Evolutionary conservation across 768 basidiomycete species (phyloP).

Genomic region (Sarcodon aspratus): DNA sequence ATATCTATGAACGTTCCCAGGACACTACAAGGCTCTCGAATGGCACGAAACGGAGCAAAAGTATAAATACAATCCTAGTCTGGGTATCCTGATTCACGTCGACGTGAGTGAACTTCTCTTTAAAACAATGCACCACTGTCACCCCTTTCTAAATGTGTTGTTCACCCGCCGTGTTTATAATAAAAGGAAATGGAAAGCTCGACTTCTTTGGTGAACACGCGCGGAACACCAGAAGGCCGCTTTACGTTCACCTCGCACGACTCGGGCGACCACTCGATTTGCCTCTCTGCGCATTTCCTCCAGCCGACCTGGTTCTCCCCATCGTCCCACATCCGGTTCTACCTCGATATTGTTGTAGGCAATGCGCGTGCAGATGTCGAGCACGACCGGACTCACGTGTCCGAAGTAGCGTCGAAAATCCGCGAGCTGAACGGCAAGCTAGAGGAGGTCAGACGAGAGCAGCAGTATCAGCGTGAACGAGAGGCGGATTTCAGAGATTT

Average conservation of each 20-base stretch:
- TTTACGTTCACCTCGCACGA: constrained; percentile 99
- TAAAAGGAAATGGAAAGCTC: constrained; percentile 75
- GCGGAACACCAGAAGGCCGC: constrained; percentile 81
- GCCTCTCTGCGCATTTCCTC: constrained; percentile 86
- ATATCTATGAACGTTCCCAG: constrained; percentile 24
- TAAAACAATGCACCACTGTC: background rate
- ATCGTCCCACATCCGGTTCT: constrained; percentile 81
- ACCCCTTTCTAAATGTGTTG: background rate
- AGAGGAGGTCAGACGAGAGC: constrained; percentile 87
- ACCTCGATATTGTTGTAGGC: constrained; percentile 91
- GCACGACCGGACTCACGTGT: constrained; percentile 77
- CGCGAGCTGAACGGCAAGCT: constrained; percentile 91
- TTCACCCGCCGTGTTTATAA: background rate
- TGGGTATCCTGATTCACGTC: constrained; percentile 88
- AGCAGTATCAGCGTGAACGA: constrained; percentile 95
- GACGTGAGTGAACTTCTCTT: constrained; percentile 42
- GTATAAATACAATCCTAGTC: constrained; percentile 61
- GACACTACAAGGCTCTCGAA: constrained; percentile 87
- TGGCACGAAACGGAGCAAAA: constrained; percentile 67
- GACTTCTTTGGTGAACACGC: constrained; percentile 76
- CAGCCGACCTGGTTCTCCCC: constrained; percentile 63
- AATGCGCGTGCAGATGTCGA: constrained; percentile 79
- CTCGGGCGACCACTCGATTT: constrained; percentile 94
- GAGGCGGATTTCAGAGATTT: constrained; percentile 84
- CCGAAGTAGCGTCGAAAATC: constrained; percentile 70